Conservation (phyloP, 2,329 filamentous ascomycete species). For the Fusarium torulosum region DNA sequence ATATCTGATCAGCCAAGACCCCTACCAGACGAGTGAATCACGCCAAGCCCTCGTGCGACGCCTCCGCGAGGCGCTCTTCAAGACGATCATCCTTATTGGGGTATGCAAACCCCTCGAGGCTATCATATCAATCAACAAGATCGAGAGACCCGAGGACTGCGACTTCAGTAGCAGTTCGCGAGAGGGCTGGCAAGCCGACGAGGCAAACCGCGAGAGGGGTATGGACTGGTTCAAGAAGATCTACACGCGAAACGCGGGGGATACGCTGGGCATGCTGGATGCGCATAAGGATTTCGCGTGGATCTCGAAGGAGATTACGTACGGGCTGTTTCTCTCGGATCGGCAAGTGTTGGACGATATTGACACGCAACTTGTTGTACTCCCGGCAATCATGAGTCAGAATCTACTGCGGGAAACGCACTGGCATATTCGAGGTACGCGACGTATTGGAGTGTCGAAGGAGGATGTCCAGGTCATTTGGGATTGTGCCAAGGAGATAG, state of each 20-base stretch:
- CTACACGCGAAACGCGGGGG: constrained; percentile 62
- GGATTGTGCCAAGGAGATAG: constrained; percentile 44
- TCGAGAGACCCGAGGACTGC: constrained; percentile 66
- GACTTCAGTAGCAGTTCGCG: constrained; percentile 66
- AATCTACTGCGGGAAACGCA: constrained; percentile 65
- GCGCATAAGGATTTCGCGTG: constrained; percentile 60
- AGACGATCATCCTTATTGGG: constrained; percentile 68
- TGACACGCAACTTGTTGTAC: constrained; percentile 67
- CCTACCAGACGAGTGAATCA: constrained; percentile 57
- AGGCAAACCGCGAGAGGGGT: constrained; percentile 65
- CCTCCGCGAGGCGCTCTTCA: constrained; percentile 70
- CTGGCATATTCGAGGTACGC: constrained; percentile 61
- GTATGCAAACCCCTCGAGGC: constrained; percentile 73
- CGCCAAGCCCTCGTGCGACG: constrained; percentile 63
- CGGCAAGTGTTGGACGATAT: constrained; percentile 65
- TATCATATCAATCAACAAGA: constrained; percentile 65
- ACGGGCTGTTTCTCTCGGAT: constrained; percentile 69
- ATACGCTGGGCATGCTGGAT: constrained; percentile 53
- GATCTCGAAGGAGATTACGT: constrained; percentile 67
- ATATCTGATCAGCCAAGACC: constrained; percentile 54
- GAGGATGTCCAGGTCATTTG: constrained; percentile 46
- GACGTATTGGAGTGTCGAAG: constrained; percentile 48
- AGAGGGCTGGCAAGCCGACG: constrained; percentile 69
- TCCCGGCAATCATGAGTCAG: constrained; percentile 69
- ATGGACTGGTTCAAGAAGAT: constrained; percentile 68